phyloP scores from a whole-genome alignment of 2,329 filamentous ascomycete genomes.

The Trichophyton benhamiae region DNA sequence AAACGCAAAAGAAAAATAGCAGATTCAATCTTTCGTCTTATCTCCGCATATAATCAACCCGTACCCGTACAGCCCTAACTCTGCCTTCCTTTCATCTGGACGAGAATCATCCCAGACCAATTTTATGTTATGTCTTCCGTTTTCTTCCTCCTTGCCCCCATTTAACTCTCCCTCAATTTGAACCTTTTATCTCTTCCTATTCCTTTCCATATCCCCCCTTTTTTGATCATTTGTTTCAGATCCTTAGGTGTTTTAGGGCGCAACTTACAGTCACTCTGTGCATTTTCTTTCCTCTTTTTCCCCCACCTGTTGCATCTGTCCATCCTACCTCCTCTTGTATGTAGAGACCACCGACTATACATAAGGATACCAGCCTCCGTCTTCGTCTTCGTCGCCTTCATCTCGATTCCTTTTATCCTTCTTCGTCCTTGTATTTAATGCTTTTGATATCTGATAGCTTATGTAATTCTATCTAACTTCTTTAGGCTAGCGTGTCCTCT shows the following conservation, averaged over 20 bases:
- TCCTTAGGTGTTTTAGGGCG: conserved; percentile 4
- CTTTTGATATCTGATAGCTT: background rate
- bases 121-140: background rate
- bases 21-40: background rate
- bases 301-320: background rate
- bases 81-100: too few species aligned
- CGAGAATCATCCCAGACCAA: background rate
- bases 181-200: background rate
- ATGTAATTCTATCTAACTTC: background rate
- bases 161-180: background rate
- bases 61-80: background rate
- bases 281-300: background rate
- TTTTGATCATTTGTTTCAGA: background rate
- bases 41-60: background rate
- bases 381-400: background rate
- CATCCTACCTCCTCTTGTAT: background rate
- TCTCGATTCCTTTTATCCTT: background rate
- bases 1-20: background rate
- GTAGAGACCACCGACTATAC: background rate
- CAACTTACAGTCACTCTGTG: background rate
- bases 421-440: background rate
- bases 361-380: background rate
- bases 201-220: background rate
- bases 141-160: background rate
- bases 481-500: background rate